phyloP scores from a whole-genome alignment of 805 yeast species.

The Komagataella mondaviorum region DNA sequence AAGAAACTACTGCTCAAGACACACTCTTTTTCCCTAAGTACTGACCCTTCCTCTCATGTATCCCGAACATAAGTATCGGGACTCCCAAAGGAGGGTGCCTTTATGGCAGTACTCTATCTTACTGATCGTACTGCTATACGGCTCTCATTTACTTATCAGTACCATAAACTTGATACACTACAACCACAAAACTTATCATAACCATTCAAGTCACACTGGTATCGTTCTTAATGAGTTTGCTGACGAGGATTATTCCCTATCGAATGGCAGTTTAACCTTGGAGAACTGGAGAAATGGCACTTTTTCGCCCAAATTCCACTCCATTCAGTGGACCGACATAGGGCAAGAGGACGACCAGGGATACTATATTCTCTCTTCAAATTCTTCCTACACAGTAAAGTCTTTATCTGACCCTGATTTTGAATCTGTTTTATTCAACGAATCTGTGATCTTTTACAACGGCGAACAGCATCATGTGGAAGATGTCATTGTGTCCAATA shows the following conservation, averaged over 20 bases:
- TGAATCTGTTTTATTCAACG: conserved; percentile 33
- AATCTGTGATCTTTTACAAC: conserved; percentile 27
- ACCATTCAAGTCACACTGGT: not conserved
- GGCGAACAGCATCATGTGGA: conserved; percentile 32
- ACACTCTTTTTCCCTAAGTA: not conserved
- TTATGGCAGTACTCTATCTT: conserved; percentile 1
- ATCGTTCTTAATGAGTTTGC: not conserved
- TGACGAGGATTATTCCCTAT: not conserved
- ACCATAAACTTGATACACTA: not conserved
- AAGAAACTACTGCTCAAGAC: not conserved
- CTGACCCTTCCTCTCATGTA: not conserved
- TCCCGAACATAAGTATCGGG: not conserved
- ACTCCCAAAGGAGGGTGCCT: not conserved
- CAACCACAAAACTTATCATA: not conserved
- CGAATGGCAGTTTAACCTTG: conserved; percentile 21
- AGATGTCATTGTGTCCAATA: conserved; percentile 50
- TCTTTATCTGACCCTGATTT: conserved; percentile 32
- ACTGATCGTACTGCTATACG: conserved; percentile 1
- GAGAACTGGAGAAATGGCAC: conserved; percentile 37
- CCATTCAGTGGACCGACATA: conserved; percentile 55
- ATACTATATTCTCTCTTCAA: conserved; percentile 39
- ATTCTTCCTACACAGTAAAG: conserved; percentile 39
- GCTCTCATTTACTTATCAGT: conserved; percentile 1
- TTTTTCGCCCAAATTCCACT: conserved; percentile 36
- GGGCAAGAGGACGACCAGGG: conserved; percentile 47